Conservation (phyloP, 306 rosid species). For the Cicer judaicum region DNA sequence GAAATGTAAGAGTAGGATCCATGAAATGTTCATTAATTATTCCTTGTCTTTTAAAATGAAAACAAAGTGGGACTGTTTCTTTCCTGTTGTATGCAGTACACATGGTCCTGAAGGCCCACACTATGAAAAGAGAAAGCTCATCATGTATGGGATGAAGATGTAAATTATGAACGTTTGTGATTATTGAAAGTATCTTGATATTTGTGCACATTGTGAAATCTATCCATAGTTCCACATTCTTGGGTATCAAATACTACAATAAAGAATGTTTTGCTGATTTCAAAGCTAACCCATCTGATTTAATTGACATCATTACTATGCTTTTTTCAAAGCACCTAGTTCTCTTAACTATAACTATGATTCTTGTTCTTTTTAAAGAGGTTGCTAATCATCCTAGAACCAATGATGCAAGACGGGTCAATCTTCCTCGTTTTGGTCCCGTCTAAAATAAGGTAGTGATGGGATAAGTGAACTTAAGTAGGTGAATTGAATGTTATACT, state of each 20-base stretch:
- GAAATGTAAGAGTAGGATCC: neutral
- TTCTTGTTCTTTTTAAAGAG: conserved; percentile 45
- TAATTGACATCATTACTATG: conserved; percentile 41
- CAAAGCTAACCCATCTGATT: conserved; percentile 50
- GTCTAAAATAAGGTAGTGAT: no score
- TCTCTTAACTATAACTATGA: conserved; percentile 45
- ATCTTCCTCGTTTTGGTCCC: no score
- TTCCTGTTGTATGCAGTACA: conserved; percentile 38
- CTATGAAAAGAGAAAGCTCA: conserved; percentile 49
- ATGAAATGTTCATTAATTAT: neutral
- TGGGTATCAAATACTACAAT: conserved; percentile 40
- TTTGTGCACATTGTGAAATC: conserved; percentile 39
- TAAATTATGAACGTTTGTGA: conserved; percentile 15
- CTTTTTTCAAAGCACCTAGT: conserved; percentile 46
- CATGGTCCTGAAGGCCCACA: conserved; percentile 52
- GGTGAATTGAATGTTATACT: no score
- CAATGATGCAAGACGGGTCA: no score
- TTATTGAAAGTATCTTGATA: conserved; percentile 30
- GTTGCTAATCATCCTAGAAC: conserved; percentile 16
- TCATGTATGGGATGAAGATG: conserved; percentile 49
- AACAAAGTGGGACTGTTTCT: conserved; percentile 49
- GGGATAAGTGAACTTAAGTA: no score
- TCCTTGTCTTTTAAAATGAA: conserved; percentile 39
- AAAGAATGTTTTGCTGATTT: conserved; percentile 54
- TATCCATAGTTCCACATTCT: conserved; percentile 40